These are phyloP conservation scores for Cladobotryum mycophilum DNA, from an alignment of 2,329 filamentous ascomycete genomes.

Conservation along the genomic window DNA sequence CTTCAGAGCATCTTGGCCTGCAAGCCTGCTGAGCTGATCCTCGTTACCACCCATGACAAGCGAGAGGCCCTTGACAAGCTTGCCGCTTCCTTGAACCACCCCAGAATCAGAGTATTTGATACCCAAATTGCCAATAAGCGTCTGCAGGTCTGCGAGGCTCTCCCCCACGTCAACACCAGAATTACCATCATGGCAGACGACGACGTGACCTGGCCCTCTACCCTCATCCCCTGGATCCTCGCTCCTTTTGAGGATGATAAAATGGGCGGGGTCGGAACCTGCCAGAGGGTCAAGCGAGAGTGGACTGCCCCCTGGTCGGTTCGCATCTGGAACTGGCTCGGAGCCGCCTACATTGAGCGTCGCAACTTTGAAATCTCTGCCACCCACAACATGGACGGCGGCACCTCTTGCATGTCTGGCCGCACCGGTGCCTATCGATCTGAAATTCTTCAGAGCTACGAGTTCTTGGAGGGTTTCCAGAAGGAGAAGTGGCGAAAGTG, in stretches of 20 bases:
- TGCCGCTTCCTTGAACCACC: constrained; percentile 51
- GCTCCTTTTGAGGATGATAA: constrained; percentile 80
- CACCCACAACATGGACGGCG: constrained; percentile 89
- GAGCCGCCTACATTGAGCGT: constrained; percentile 84
- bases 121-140: constrained; percentile 91
- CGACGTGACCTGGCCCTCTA: constrained; percentile 86
- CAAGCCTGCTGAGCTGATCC: constrained; percentile 64
- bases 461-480: constrained; percentile 83
- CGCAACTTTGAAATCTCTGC: constrained; percentile 96
- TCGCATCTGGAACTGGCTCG: constrained; percentile 79
- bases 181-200: constrained; percentile 94
- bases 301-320: constrained; percentile 52
- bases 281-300: constrained; percentile 74
- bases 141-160: constrained; percentile 84
- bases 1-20: constrained; percentile 70
- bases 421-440: constrained; percentile 89
- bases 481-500: constrained; percentile 85
- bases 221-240: constrained; percentile 83
- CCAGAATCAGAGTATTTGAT: constrained; percentile 66
- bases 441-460: constrained; percentile 75
- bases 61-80: constrained; percentile 61
- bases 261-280: constrained; percentile 88
- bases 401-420: constrained; percentile 93
- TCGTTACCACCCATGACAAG: constrained; percentile 84
- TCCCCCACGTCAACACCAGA: constrained; percentile 73